Evolutionary conservation across 2,329 filamentous ascomycete species (phyloP), one percentile per base, ranked within the genome.

Genomic region (Mycosphaerelloides madeirae): DNA sequence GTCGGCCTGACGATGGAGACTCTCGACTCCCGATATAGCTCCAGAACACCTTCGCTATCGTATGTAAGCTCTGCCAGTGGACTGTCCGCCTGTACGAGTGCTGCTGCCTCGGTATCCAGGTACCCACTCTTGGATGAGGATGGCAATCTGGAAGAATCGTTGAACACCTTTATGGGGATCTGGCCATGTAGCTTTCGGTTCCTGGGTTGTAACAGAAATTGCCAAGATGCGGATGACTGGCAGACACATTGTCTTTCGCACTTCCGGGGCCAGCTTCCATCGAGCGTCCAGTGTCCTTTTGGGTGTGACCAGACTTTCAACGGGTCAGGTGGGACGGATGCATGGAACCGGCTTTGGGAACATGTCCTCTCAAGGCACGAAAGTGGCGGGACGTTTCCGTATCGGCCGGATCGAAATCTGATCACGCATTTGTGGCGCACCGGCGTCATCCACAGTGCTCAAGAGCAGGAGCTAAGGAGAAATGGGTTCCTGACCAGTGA

Each of bases 101-200:
- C 29, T 31, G 41, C 29, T 20, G 22, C 25, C 22, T 28, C 43
- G 36, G 18, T 16, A 25, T 18, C 29, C 31, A 35, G 29, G 14
- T 15, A 13, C 19, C 22, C 31, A 20, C 14, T 19, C 15, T 12
- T 35, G 12, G 33, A 35, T 15, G 33, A 35, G 33, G 33, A 35
- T 12, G 33, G 33, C 15, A 18, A 18, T 35, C 3, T 35, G 3
- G 33, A 18, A 18, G 33, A 35, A 6, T 7, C 6, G 3, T 6
- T 12, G 16, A 14, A 19, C 33, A 3, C 16, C 11, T 19, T 35
- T 15, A 35, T 31, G 6, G 38, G 20, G 13, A 34, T 15, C 3
- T 51, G 46, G 40, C 46, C 36, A 31, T 56, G 53, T 41, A 50
- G 48, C 2, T 56, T 52, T 40, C 31, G 41, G 5, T 50, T 53